Base-by-base conservation (phyloP, 805 yeast species). In the Starmera caribaea region DNA sequence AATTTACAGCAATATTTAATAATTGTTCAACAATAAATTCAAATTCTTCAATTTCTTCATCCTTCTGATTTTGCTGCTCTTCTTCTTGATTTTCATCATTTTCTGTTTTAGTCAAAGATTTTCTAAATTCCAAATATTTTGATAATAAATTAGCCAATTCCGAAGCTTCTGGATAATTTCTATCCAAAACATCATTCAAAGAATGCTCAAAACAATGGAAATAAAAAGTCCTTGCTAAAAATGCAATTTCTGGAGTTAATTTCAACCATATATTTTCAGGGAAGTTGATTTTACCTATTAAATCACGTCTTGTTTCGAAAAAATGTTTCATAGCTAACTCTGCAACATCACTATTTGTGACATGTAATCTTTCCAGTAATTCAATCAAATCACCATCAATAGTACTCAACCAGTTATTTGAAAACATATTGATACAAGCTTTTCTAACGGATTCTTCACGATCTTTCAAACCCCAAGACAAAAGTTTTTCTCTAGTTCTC, bases 381-480 rank as follows among this genome's bases (percentile, higher is more conserved):
- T 77, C 86, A 37, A 80, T 61, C 13, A 90, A 63, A 57, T 87
- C 89, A 45, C 81, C 79, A 45, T 81, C 70, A 15, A 80, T 72
- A 5, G 72, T 65, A 21, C 73, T 73, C 38, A 83, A 69, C 97
- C 97, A 92, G 34, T 71, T 71, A 24, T 65, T 62, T 3, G 84
- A 70, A 35, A 92, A 67, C 77, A 88, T 71, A 45, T 74, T 73
- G 1, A 70, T 60, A 5, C 96, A 87, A 0, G 96, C 90, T 24
- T 64, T 65, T 46, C 76, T 65, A 1, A 92, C 97, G 6, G 67
- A 48, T 5, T 69, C 76, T 46, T 89, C 96, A 47, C 97, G 74
- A 59, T 90, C 98, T 45, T 76, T 77, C 38, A 90, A 67, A 3
- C 98, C 97, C 87, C 95, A 84, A 34, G 70, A 67, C 16, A 92